Percentiles rank a stretch among this genome's conserved stretches.
Conservation (phyloP, 1,284 basidiomycete genomes). For the Ganoderma meredithae region DNA sequence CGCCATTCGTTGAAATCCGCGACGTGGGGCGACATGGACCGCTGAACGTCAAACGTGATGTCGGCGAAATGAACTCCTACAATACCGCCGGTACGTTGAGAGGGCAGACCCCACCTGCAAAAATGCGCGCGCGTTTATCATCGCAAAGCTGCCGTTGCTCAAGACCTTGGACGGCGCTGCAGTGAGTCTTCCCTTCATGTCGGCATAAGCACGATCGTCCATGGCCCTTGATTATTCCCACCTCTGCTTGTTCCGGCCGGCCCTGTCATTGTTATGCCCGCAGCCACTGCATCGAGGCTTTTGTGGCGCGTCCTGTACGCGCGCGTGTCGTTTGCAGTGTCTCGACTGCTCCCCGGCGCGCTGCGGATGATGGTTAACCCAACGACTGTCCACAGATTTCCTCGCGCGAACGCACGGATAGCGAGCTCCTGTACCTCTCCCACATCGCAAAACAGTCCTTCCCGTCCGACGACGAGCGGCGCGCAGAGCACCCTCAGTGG, state of each 20-base stretch:
- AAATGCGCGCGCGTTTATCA: conserved; percentile 68
- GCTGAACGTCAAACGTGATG: background rate
- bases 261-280: background rate
- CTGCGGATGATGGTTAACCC: background rate
- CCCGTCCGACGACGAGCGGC: conserved; percentile 52
- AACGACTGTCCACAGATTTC: conserved; percentile 59
- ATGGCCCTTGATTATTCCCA: no score
- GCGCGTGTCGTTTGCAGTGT: background rate
- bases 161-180: conserved; percentile 70
- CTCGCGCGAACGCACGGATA: conserved; percentile 79
- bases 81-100: background rate
- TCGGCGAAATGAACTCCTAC: background rate
- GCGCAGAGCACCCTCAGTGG: conserved; percentile 69
- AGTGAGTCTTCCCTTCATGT: conserved; percentile 51
- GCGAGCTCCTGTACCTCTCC: conserved; percentile 87
- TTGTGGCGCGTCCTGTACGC: conserved; percentile 1
- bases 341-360: background rate
- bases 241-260: background rate
- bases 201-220: background rate
- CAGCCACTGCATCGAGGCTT: background rate
- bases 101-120: conserved; percentile 46
- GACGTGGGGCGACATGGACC: background rate
- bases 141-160: conserved; percentile 78
- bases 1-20: conserved; percentile 2
- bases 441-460: conserved; percentile 55